Evolutionary conservation across 2,329 filamentous ascomycete genomes (phyloP).

Genomic region (Massarina eburnea): DNA sequence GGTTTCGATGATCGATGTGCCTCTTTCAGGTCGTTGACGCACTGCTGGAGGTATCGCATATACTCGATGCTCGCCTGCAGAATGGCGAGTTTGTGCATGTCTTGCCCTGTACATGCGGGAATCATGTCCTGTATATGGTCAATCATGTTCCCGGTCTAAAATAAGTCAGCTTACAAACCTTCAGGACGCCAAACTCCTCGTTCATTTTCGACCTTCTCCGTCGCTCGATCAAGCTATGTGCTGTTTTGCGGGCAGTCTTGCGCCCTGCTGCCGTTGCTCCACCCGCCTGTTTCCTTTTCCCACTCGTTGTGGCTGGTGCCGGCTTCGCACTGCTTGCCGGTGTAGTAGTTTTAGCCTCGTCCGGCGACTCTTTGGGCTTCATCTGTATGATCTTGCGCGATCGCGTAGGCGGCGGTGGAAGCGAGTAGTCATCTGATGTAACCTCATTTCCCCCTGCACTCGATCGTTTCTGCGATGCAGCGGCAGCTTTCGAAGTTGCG

Average conservation of each 20-base stretch:
- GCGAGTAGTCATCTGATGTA: slow-evolving; percentile 68
- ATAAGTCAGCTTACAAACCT: slow-evolving; percentile 40
- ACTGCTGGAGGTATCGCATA: slow-evolving; percentile 88
- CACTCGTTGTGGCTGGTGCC: slow-evolving; percentile 27
- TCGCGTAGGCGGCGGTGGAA: slow-evolving; percentile 89
- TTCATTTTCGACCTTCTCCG: slow-evolving; percentile 96
- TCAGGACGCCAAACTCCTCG: slow-evolving; percentile 91
- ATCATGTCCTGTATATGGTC: slow-evolving; percentile 67
- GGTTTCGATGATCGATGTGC: slow-evolving; percentile 29
- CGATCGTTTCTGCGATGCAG: slow-evolving; percentile 34
- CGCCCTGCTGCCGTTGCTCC: slow-evolving; percentile 82
- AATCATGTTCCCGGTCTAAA: background rate
- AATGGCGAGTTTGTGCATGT: slow-evolving; percentile 98
- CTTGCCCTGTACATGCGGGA: slow-evolving; percentile 85
- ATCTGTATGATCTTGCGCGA: slow-evolving; percentile 98
- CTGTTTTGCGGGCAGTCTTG: slow-evolving; percentile 94
- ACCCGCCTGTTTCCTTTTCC: slow-evolving; percentile 71
- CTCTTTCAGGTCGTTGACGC: slow-evolving; percentile 74
- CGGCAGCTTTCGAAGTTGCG: slow-evolving; percentile 29
- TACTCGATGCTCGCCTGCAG: slow-evolving; percentile 98
- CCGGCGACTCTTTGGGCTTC: slow-evolving; percentile 63
- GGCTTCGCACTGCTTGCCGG: slow-evolving; percentile 24
- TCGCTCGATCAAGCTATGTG: slow-evolving; percentile 92
- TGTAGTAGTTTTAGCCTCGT: slow-evolving; percentile 20
- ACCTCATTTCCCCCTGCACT: slow-evolving; percentile 38